phyloP scores from a whole-genome alignment of 2,329 filamentous ascomycete genomes.

The Aureobasidium sp. region DNA sequence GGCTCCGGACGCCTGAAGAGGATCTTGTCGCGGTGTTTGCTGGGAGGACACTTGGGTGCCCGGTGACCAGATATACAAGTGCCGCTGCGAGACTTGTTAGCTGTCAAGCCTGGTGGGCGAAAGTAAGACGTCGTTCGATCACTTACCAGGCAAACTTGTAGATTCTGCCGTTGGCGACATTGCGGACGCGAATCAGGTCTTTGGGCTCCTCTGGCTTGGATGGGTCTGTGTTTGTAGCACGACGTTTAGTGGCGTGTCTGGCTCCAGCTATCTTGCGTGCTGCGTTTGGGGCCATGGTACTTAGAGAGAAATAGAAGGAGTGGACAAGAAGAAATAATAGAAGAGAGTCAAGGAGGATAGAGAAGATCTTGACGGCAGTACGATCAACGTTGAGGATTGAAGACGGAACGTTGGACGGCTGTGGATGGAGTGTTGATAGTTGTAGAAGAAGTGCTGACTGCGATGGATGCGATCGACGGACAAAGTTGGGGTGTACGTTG shows the following conservation, averaged over 20 bases:
- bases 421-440: too few species aligned
- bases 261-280: background rate
- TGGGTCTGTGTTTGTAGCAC: background rate
- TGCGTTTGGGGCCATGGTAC: too few species aligned
- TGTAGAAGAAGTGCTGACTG: background rate
- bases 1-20: conserved; percentile 16
- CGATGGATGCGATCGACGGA: background rate
- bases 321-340: too few species aligned
- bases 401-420: background rate
- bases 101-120: background rate
- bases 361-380: background rate
- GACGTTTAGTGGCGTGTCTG: background rate
- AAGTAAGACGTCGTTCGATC: background rate
- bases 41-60: conserved; percentile 17
- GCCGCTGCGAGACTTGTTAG: background rate
- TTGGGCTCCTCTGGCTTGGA: background rate
- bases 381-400: background rate
- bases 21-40: conserved; percentile 17
- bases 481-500: background rate
- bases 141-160: conserved; percentile 7
- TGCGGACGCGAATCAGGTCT: background rate
- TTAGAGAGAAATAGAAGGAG: too few species aligned
- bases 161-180: background rate
- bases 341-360: too few species aligned
- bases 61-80: conserved; percentile 18